A percentile compares a stretch with the other conserved stretches of the same genome.
These are phyloP conservation scores for Musa balbisiana DNA, from an alignment of 202 grass and related monocot species.

Conservation along the genomic window DNA sequence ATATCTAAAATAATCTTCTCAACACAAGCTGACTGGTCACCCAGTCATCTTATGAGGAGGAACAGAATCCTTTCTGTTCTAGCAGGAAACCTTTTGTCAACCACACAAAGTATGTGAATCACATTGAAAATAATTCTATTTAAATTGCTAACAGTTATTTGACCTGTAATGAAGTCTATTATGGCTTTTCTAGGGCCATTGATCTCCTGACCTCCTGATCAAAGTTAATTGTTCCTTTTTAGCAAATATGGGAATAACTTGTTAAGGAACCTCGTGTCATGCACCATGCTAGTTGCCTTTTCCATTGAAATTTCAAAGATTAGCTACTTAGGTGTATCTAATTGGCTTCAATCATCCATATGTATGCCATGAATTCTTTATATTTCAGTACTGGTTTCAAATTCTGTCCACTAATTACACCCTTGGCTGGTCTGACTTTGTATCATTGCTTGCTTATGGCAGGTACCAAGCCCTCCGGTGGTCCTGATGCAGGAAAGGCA, in stretches of 20 bases:
- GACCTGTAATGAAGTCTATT: background rate
- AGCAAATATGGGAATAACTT: background rate
- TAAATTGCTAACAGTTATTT: background rate
- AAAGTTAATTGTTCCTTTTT: background rate
- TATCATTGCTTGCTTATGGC: slow-evolving; percentile 1
- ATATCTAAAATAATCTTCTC: too few species aligned
- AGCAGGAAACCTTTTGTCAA: too few species aligned
- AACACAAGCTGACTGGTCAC: background rate
- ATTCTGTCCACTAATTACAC: background rate
- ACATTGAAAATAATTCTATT: background rate
- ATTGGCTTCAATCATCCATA: background rate
- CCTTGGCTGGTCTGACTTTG: background rate
- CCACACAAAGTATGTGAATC: background rate
- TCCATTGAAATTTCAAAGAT: too few species aligned
- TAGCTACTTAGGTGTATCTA: background rate
- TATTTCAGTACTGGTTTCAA: background rate
- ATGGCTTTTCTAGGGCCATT: background rate
- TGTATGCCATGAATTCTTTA: background rate
- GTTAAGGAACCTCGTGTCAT: too few species aligned
- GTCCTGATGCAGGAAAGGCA: slow-evolving; percentile 24
- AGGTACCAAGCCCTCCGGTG: slow-evolving; percentile 16
- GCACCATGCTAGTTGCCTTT: too few species aligned
- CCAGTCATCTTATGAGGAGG: background rate
- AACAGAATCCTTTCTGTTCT: background rate
- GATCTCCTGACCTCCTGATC: background rate